Evolutionary conservation across 805 yeast species (phyloP), one percentile per base, ranked within the genome.

Genomic region (Lipomyces kockii): DNA sequence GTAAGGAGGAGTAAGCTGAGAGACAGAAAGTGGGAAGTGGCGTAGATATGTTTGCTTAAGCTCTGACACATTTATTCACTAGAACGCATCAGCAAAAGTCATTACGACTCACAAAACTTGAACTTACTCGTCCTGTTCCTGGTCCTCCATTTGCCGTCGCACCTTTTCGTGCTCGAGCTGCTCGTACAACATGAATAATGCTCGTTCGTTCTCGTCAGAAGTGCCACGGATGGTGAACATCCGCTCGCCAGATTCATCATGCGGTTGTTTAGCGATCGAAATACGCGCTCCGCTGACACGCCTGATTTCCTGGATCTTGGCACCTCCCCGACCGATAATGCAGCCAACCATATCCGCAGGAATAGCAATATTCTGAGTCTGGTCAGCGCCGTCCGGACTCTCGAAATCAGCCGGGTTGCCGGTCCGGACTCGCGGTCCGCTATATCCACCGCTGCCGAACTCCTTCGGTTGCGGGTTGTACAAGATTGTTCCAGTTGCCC

Each of bases 311-410:
- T 90, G 95, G 72, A 92, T 91, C 79, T 96, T 85, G 35, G 90
- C 81, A 52, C 97, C 97, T 71, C 88, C 87, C 72, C 89, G 89
- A 67, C 97, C 97, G 73, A 92, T 91, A 63, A 92, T 82, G 61
- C 97, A 94, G 55, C 97, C 97, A 57, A 92, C 97, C 80, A 87
- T 87, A 68, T 87, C 91, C 72, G 89, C 88, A 51, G 96, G 91
- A 76, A 91, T 89, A 35, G 78, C 67, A 39, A 75, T 71, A 57
- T 72, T 70, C 62, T 78, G 80, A 76, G 65, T 73, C 76, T 54
- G 77, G 76, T 66, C 71, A n/a, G 58, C 54, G 20, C 63, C 72
- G 37, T 63, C 69, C 22, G 62, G 3, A 25, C 29, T 35, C 20
- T 12, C 64, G 46, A 64, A 69, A 32, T 68, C 72, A 8, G 71